Base-by-base conservation (phyloP, 2,329 filamentous ascomycete species). In the Aureobasidium sp. region DNA sequence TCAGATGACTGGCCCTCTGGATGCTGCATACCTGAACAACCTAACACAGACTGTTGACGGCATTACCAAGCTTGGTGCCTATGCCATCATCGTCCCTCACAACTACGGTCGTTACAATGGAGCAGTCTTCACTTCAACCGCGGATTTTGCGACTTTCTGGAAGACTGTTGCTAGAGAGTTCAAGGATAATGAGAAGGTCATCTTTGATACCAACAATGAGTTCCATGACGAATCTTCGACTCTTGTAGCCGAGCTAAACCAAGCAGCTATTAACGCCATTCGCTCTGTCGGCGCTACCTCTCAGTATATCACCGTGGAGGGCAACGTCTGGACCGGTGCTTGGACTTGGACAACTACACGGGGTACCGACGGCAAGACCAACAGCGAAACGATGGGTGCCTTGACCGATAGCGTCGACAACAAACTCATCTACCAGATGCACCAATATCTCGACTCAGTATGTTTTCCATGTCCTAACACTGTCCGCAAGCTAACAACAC, bases 261-360 rank as follows among this genome's bases (percentile, higher is more conserved):
- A 79, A 68, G 77, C 77, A 20, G 76, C 76, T 26, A 79, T 79
- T 62, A 72, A 78, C 61, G 77, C 75, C n/a, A 73, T 79, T 61
- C 74, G 77, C 34, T 73, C 71, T 26, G 74, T 76, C 0, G 77
- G 77, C 32, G 77, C 77, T 3, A 76, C 67, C 0, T 70, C 67
- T n/a, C 82, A 85, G 67, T 82, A 81, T 71, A 84, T 85, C 69
- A 84, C 82, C n/a, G 81, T 82, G 20, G 83, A 85, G 66, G 82
- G 83, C 63, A 83, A 82, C 69, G 73, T 74, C 17, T 83, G 71
- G 68, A 73, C 72, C 13, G 77, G 77, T 27, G 77, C 77, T 20
- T 79, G 76, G 77, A 81, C 78, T 9, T 84, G 82, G 82, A 74
- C 53, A n/a, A 70, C 70, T 8, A 67, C 71, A 53, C 75, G 76